These are phyloP conservation scores for Skeletonema marinoi DNA, from an alignment of 108 stramenopile genomes.

Conservation along the genomic window DNA sequence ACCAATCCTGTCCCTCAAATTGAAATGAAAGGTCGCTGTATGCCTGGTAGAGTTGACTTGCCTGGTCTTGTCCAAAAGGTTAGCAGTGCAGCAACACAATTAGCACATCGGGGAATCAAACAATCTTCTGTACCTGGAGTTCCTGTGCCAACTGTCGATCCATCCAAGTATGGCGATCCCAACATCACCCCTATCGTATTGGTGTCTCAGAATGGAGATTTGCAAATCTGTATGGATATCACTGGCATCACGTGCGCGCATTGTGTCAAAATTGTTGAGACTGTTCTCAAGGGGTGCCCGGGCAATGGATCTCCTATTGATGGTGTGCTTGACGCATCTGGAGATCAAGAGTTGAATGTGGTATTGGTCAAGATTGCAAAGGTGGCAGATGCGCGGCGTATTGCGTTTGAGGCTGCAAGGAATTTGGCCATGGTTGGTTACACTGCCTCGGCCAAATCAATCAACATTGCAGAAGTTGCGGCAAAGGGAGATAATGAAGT, in stretches of 20 bases:
- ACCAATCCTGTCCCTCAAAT: conserved; percentile 38
- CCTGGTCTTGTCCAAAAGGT: conserved; percentile 73
- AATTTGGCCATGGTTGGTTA: conserved; percentile 91
- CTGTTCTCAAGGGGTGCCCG: conserved; percentile 84
- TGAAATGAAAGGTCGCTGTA: conserved; percentile 72
- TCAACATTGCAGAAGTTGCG: conserved; percentile 50
- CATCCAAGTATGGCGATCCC: conserved; percentile 75
- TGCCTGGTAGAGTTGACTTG: conserved; percentile 74
- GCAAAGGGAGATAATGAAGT: background rate
- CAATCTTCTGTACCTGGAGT: background rate
- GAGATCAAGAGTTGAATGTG: conserved; percentile 62
- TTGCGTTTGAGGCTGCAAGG: conserved; percentile 78
- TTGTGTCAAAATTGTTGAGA: conserved; percentile 91
- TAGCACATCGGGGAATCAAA: conserved; percentile 70
- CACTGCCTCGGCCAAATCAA: conserved; percentile 70
- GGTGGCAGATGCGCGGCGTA: conserved; percentile 58
- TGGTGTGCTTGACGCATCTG: conserved; percentile 84
- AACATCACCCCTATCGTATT: conserved; percentile 74
- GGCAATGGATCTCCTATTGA: conserved; percentile 86
- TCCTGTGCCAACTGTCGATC: conserved; percentile 5
- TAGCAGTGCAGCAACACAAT: conserved; percentile 69
- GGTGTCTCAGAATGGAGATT: conserved; percentile 64
- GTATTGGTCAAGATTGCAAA: conserved; percentile 78
- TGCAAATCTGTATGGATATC: conserved; percentile 78
- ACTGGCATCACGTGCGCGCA: conserved; percentile 90